Conservation (phyloP, 768 basidiomycete genomes). For the Rhodotorula taiwanensis region DNA sequence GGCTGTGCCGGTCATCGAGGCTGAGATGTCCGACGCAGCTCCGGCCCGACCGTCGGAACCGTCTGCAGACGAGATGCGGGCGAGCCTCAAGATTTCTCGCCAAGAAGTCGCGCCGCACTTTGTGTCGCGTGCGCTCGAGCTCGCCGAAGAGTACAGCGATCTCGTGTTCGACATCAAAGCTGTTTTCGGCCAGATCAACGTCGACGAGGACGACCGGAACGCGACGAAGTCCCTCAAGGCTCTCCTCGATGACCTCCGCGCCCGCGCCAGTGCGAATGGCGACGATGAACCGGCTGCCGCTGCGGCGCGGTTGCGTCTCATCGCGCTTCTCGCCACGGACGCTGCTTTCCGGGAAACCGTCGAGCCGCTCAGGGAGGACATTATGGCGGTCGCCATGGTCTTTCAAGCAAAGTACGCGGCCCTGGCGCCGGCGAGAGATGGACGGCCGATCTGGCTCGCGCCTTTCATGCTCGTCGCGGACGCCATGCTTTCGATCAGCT, state of each 20-base stretch:
- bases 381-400: slow-evolving; percentile 32
- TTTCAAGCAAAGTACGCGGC: slow-evolving; percentile 24
- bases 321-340: slow-evolving; percentile 76
- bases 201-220: slow-evolving; percentile 5
- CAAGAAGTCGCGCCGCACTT: slow-evolving; percentile 61
- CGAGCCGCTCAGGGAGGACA: slow-evolving; percentile 28
- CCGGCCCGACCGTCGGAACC: background rate
- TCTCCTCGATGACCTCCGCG: slow-evolving; percentile 68
- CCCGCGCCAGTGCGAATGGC: slow-evolving; percentile 36
- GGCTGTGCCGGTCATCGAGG: no score
- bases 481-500: slow-evolving; percentile 66
- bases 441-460: slow-evolving; percentile 76
- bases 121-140: slow-evolving; percentile 60
- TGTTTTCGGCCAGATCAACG: slow-evolving; percentile 40
- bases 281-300: slow-evolving; percentile 52
- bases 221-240: slow-evolving; percentile 56
- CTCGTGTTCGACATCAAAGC: slow-evolving; percentile 82
- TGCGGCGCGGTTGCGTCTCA: slow-evolving; percentile 72
- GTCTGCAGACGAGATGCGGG: slow-evolving; percentile 28
- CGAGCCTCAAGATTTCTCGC: slow-evolving; percentile 59
- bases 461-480: slow-evolving; percentile 79
- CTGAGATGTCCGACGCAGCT: background rate
- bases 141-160: slow-evolving; percentile 79
- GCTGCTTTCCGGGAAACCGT: slow-evolving; percentile 48
- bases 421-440: slow-evolving; percentile 41